Conservation (phyloP, 1,284 basidiomycete genomes). For the Mycena sp. region DNA sequence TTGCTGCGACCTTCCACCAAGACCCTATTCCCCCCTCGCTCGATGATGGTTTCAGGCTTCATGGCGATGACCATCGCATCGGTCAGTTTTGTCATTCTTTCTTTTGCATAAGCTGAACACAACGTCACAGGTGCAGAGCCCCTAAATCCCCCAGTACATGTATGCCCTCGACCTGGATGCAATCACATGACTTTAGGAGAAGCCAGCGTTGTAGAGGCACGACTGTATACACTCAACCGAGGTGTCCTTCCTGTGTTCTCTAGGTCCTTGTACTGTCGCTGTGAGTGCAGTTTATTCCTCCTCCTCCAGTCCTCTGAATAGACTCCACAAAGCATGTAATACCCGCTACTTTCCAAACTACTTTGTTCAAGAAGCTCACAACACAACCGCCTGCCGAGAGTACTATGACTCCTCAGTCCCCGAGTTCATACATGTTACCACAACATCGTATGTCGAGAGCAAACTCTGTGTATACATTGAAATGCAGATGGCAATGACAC, state of each 20-base stretch:
- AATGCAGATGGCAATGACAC: constrained; percentile 12
- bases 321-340: constrained; percentile 7
- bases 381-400: background rate
- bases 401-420: constrained; percentile 8
- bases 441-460: constrained; percentile 8
- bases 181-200: background rate
- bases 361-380: constrained; percentile 11
- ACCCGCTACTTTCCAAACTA: constrained; percentile 25
- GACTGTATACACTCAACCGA: constrained; percentile 18
- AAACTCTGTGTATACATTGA: constrained; percentile 13
- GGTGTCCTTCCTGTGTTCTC: constrained; percentile 24
- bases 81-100: background rate
- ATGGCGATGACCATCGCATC: background rate
- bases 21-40: background rate
- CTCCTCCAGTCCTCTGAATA: background rate
- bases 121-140: background rate
- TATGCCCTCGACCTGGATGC: background rate
- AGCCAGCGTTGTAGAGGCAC: background rate
- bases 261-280: constrained; percentile 13
- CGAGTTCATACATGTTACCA: constrained; percentile 20
- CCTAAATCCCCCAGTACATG: background rate
- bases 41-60: constrained; percentile 8
- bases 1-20: background rate
- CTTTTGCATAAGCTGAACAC: background rate
- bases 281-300: background rate